Base-by-base conservation (phyloP, 352 stramenopile genomes). In the Thraustochytrium striatum region DNA sequence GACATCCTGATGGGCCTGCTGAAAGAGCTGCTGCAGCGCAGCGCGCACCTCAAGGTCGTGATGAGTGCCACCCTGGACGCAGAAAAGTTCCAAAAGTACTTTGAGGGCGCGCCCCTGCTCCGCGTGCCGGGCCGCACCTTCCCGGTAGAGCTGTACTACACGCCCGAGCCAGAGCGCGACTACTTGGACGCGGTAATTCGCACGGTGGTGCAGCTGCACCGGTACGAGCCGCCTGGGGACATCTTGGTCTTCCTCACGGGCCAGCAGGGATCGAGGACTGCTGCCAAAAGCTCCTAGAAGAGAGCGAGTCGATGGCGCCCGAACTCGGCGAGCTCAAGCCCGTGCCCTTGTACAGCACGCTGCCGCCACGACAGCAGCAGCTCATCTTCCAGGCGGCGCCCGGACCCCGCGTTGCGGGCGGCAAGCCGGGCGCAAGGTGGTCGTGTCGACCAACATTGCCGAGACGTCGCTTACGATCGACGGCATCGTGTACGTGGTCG, bases 391-490 rank as follows among this genome's bases (percentile, higher is more conserved):
- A 91, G 41, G 50, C 84, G 3, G 92, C 96, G 21, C 91, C 93
- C 0, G 83, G 85, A 3, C 84, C 90, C 2, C 85, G 84, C 55
- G 86, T 90, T 57, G 82, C 87, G 13, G 91, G 91, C 39, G 91
- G 90, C 5, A 32, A 44, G 0, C 72, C 83, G 44, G 89, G n/a
- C 87, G 92, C 16, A 97, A 97, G 84, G 91, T 98, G 33, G 94
- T 99, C n/a, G 91, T 99, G 47, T 94, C 90, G 19, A 99, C 96
- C 53, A 99, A 99, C 86, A 97, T 99, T 83, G 97, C 97, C 32
- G 97, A 99, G 86, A 99, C 97, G 35, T 98, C 93, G 72, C 84
- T 99, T n/a, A 99, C 97, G 0, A 99, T 99, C 86, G 95, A 99
- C 85, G 97, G 95, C 30, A 98, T 99, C 78, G 95, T 99, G 21